These are phyloP conservation scores for Cutaneotrichosporon mucoides DNA, from an alignment of 1,284 basidiomycete species.

Conservation along the genomic window DNA sequence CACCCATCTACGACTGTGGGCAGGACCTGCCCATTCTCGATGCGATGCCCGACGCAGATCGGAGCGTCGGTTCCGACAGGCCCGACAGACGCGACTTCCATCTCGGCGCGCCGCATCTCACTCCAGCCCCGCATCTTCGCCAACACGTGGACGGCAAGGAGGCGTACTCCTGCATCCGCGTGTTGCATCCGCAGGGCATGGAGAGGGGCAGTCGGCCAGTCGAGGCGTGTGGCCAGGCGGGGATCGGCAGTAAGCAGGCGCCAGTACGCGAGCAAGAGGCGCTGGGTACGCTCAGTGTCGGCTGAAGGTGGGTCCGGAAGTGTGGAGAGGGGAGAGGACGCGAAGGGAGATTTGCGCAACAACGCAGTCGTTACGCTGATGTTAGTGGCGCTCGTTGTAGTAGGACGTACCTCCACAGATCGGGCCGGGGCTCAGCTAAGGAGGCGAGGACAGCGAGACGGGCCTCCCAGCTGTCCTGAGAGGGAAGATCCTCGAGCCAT, in stretches of 20 bases:
- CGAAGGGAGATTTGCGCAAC: constrained; percentile 29
- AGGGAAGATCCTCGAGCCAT: constrained; percentile 30
- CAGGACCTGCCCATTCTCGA: constrained; percentile 29
- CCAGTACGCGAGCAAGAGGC: constrained; percentile 70
- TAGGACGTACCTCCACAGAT: constrained; percentile 42
- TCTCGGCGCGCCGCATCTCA: constrained; percentile 63
- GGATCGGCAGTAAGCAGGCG: constrained; percentile 71
- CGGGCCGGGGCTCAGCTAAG: constrained; percentile 32
- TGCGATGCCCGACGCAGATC: constrained; percentile 23
- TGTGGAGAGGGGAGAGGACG: constrained; percentile 24
- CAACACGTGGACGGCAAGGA: constrained; percentile 72
- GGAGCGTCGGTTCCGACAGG: constrained; percentile 56
- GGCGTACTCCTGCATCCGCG: constrained; percentile 61
- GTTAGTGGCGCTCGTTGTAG: constrained; percentile 6
- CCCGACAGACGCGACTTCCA: constrained; percentile 60
- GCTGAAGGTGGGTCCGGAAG: constrained; percentile 49
- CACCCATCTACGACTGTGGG: constrained; percentile 64
- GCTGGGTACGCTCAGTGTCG: constrained; percentile 58
- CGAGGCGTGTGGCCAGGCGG: constrained; percentile 58
- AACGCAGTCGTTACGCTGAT: constrained; percentile 24
- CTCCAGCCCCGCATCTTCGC: constrained; percentile 69
- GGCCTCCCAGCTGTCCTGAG: constrained; percentile 29
- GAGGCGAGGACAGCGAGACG: constrained; percentile 29
- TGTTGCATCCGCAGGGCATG: constrained; percentile 48
- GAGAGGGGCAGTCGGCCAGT: constrained; percentile 62